A percentile compares a stretch with the other conserved stretches of the same genome.
These are phyloP conservation scores for Eutrema yunnanense DNA, from an alignment of 345 rosid genomes.

Conservation along the genomic window DNA sequence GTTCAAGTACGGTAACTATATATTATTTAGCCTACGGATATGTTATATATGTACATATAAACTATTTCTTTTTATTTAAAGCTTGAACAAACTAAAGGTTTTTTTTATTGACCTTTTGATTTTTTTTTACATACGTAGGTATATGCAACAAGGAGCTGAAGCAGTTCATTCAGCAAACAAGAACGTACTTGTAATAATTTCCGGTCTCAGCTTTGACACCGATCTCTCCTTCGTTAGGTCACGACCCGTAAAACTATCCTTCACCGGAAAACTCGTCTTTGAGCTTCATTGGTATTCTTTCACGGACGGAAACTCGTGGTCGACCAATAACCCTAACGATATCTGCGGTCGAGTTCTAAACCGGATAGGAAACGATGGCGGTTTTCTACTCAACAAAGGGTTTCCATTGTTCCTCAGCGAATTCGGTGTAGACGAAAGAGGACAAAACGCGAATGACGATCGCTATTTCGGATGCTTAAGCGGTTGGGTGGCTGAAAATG, in stretches of 20 bases:
- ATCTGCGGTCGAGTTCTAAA: slow-evolving; percentile 58
- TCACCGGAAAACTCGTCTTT: slow-evolving; percentile 59
- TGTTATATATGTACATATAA: neutral
- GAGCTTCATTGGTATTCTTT: slow-evolving; percentile 89
- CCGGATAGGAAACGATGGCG: slow-evolving; percentile 50
- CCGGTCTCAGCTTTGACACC: slow-evolving; percentile 71
- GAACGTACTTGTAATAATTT: slow-evolving; percentile 77
- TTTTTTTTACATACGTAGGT: slow-evolving; percentile 23
- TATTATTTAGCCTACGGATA: neutral
- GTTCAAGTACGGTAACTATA: slow-evolving; percentile 56
- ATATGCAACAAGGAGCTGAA: slow-evolving; percentile 89
- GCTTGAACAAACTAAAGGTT: neutral
- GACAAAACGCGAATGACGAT: slow-evolving; percentile 52
- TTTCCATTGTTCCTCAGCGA: slow-evolving; percentile 71
- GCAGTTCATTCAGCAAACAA: slow-evolving; percentile 86
- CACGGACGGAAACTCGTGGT: slow-evolving; percentile 70
- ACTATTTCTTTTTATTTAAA: neutral
- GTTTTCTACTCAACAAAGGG: slow-evolving; percentile 57
- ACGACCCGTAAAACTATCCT: slow-evolving; percentile 43
- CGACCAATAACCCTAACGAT: slow-evolving; percentile 58
- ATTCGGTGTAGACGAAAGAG: slow-evolving; percentile 75
- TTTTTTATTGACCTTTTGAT: neutral
- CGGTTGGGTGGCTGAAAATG: slow-evolving; percentile 67
- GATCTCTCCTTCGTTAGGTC: slow-evolving; percentile 59
- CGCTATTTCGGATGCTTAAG: slow-evolving; percentile 68